Conservation (phyloP, 805 yeast genomes). For the Spathaspora sp. region DNA sequence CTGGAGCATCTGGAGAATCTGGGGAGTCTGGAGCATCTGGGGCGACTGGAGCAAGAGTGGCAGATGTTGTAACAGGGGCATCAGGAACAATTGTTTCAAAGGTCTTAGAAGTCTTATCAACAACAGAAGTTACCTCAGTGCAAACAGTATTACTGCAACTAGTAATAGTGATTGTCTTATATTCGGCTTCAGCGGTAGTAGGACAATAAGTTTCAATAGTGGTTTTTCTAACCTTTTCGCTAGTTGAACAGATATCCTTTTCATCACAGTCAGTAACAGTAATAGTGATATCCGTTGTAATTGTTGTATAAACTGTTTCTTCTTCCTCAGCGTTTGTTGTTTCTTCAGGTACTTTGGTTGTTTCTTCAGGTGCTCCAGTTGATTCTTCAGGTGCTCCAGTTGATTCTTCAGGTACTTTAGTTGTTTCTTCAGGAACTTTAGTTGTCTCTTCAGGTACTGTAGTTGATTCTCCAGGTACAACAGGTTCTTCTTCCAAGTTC, state of each 20-base stretch:
- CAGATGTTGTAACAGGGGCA: slow-evolving; percentile 16
- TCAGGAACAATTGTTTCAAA: slow-evolving; percentile 16
- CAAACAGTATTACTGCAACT: not conserved
- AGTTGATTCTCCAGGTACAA: too few relatives aligned
- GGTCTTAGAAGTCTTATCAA: slow-evolving; percentile 10
- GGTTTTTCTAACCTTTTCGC: not conserved
- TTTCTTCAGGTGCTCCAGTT: not conserved
- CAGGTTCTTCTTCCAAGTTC: not conserved
- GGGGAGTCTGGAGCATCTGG: too few relatives aligned
- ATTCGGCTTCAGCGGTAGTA: not conserved
- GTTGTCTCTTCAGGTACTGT: too few relatives aligned
- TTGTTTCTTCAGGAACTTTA: not conserved
- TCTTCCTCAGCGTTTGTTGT: not conserved
- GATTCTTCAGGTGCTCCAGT: not conserved
- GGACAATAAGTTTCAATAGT: slow-evolving; percentile 11
- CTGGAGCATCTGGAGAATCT: not conserved
- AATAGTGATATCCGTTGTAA: not conserved
- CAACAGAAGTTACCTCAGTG: not conserved
- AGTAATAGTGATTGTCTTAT: not conserved
- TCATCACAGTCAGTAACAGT: slow-evolving; percentile 6
- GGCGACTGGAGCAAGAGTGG: not conserved
- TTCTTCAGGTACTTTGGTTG: not conserved
- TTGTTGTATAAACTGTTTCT: not conserved
- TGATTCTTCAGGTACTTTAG: not conserved
- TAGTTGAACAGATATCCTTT: not conserved